phyloP scores from a whole-genome alignment of 805 yeast genomes.

The Hanseniaspora singularis region DNA sequence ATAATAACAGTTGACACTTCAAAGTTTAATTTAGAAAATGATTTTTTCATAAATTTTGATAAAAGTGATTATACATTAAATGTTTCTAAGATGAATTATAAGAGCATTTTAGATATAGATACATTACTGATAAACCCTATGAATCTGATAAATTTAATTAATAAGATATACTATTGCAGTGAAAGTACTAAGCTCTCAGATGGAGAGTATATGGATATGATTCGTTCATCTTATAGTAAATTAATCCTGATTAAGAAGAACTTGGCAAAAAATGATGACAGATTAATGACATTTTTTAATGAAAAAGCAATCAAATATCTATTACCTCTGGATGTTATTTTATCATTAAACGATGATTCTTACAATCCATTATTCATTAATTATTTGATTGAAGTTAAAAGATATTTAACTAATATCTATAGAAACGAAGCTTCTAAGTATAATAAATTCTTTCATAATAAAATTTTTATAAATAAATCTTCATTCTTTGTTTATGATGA shows the following conservation, averaged over 20 bases:
- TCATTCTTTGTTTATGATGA: constrained; percentile 26
- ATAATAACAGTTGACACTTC: neutral
- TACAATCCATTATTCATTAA: constrained; percentile 28
- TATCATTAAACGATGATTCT: neutral
- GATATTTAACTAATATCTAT: constrained; percentile 30
- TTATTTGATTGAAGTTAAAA: constrained; percentile 39
- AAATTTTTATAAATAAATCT: constrained; percentile 20
- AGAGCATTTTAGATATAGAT: neutral
- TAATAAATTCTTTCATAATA: constrained; percentile 20
- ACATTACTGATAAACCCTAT: constrained; percentile 5
- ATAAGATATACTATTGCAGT: constrained; percentile 1
- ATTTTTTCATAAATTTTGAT: constrained; percentile 1
- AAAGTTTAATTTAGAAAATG: neutral
- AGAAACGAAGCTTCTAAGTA: constrained; percentile 17
- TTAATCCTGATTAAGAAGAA: neutral
- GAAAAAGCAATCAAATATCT: constrained; percentile 9
- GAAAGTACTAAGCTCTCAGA: neutral
- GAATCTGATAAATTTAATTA: constrained; percentile 8
- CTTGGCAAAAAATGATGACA: neutral
- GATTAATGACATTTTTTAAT: constrained; percentile 4
- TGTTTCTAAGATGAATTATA: constrained; percentile 1
- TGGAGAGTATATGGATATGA: constrained; percentile 7
- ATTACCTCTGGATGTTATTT: constrained; percentile 8
- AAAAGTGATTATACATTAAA: neutral
- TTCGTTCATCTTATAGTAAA: constrained; percentile 6